Evolutionary conservation across 306 rosid genomes (phyloP).

Genomic region (Fragaria ananassa): DNA sequence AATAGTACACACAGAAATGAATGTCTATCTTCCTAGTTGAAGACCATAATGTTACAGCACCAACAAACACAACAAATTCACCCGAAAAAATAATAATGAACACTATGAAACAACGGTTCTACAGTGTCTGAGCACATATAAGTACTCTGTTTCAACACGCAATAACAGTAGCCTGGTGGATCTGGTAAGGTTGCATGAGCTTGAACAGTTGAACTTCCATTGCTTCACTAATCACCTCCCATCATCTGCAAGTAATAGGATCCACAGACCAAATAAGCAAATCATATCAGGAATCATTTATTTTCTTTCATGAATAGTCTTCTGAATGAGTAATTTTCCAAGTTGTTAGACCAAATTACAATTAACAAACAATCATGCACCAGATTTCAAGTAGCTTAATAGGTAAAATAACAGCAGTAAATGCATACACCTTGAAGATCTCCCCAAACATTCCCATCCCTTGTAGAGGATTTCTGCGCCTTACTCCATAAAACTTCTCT

Average conservation of each 20-base stretch:
- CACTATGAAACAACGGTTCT: slow-evolving; percentile 2
- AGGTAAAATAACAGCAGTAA: background rate
- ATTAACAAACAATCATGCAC: background rate
- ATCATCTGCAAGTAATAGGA: slow-evolving; percentile 60
- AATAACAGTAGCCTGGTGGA: background rate
- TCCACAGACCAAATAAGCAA: background rate
- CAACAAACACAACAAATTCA: background rate
- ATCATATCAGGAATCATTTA: background rate
- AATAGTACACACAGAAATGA: background rate
- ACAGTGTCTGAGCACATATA: no score
- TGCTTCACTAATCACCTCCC: slow-evolving; percentile 48
- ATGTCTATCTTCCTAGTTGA: background rate
- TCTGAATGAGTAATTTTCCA: background rate
- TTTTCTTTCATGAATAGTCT: background rate
- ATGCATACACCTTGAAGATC: slow-evolving; percentile 67
- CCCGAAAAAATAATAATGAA: background rate
- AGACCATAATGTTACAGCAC: background rate
- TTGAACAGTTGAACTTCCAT: background rate
- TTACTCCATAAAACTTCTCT: slow-evolving; percentile 78
- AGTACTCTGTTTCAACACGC: background rate
- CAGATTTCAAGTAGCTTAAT: background rate
- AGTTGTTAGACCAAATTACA: background rate
- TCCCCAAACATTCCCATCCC: slow-evolving; percentile 98
- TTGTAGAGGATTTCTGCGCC: slow-evolving; percentile 75
- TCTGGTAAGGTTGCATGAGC: slow-evolving; percentile 4